Evolutionary conservation across 2,329 filamentous ascomycete species (phyloP).

Genomic region (Aspergillus unguis): DNA sequence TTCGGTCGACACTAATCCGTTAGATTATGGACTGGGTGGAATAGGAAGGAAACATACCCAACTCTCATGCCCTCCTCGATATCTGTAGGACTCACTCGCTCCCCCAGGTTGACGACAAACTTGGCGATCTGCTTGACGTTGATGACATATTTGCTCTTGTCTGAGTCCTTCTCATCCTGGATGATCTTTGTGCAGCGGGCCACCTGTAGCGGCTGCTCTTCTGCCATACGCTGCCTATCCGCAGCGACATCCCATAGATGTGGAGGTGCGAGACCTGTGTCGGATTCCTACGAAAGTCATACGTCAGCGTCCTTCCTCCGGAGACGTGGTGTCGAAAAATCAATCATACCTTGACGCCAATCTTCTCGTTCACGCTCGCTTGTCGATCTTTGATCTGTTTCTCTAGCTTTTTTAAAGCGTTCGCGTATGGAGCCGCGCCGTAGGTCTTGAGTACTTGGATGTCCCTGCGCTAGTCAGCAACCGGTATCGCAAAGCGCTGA

Average conservation of each 20-base stretch:
- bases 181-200: slow-evolving; percentile 99
- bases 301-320: slow-evolving; percentile 23
- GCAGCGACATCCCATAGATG: slow-evolving; percentile 98
- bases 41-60: slow-evolving; percentile 52
- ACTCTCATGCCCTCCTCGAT: slow-evolving; percentile 99
- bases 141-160: slow-evolving; percentile 99
- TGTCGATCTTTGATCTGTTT: slow-evolving; percentile 99
- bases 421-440: slow-evolving; percentile 91
- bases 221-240: slow-evolving; percentile 95
- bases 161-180: slow-evolving; percentile 87
- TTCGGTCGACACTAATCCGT: slow-evolving; percentile 70
- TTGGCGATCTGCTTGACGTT: slow-evolving; percentile 99
- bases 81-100: slow-evolving; percentile 95
- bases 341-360: slow-evolving; percentile 56
- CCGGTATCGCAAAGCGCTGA: slow-evolving; percentile 17
- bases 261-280: slow-evolving; percentile 94
- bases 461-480: slow-evolving; percentile 62
- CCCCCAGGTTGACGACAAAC: slow-evolving; percentile 96
- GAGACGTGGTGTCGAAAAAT: not conserved
- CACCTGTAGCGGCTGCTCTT: slow-evolving; percentile 96
- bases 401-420: slow-evolving; percentile 92
- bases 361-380: slow-evolving; percentile 97
- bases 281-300: slow-evolving; percentile 70
- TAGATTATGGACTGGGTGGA: not conserved
- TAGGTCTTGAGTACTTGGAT: slow-evolving; percentile 99